These are phyloP conservation scores for Trametes cinnabarina DNA, from an alignment of 768 basidiomycete species.

Conservation along the genomic window DNA sequence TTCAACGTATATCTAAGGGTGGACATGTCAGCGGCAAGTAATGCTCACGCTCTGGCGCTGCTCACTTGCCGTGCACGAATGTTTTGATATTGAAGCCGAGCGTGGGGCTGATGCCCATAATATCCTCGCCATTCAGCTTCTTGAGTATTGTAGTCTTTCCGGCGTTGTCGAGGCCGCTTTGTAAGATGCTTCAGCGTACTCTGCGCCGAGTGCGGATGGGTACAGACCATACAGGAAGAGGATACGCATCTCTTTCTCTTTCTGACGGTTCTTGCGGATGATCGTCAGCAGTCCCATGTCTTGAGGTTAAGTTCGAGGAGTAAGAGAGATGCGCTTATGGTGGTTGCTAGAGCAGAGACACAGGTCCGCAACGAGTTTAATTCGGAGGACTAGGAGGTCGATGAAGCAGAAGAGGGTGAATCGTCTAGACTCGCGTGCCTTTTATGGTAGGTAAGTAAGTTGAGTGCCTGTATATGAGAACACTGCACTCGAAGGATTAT, in stretches of 20 bases:
- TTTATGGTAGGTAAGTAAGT: no score
- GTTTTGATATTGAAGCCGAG: conserved; percentile 99
- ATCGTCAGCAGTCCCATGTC: conserved; percentile 93
- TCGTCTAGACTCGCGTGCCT: no score
- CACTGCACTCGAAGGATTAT: no score
- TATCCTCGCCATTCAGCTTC: conserved; percentile 91
- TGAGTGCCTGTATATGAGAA: no score
- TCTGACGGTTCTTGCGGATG: conserved; percentile 92
- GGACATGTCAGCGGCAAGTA: not conserved
- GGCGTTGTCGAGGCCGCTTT: conserved; percentile 94
- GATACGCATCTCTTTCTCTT: conserved; percentile 95
- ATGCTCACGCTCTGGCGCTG: not conserved
- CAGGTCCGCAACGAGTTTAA: no score
- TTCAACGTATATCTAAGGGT: conserved; percentile 66
- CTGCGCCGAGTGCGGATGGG: not conserved
- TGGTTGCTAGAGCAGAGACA: no score
- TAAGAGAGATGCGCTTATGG: no score
- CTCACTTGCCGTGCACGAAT: conserved; percentile 84
- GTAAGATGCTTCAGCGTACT: not conserved
- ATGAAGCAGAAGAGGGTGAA: no score
- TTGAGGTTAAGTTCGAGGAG: no score
- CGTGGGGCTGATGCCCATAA: conserved; percentile 84
- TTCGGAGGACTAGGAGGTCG: no score
- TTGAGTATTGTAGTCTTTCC: conserved; percentile 99
- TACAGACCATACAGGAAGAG: conserved; percentile 72